Evolutionary conservation across 2,329 filamentous ascomycete genomes (phyloP).

Genomic region (Ceratocystis huliohia): DNA sequence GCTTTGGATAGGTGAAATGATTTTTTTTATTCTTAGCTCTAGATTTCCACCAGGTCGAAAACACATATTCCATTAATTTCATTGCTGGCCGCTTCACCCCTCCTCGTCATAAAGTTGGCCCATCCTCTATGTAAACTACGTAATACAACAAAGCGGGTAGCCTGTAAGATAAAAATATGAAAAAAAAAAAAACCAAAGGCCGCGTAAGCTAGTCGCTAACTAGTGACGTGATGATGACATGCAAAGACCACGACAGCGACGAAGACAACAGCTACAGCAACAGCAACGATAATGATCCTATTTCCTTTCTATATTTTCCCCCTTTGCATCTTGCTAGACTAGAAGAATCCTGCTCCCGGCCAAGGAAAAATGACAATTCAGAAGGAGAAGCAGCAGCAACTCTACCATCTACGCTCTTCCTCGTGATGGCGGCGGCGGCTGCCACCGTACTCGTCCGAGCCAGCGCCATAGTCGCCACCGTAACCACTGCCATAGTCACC

Average conservation of each 20-base stretch:
- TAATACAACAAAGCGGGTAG: no score
- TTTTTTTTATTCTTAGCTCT: no score
- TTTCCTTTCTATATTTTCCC: background rate
- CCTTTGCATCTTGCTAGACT: no score
- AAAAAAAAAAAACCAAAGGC: background rate
- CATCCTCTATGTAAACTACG: background rate
- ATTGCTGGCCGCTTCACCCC: background rate
- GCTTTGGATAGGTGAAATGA: no score
- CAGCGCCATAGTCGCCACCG: slow-evolving; percentile 20
- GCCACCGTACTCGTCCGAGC: slow-evolving; percentile 11
- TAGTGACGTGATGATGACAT: no score
- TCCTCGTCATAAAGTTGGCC: background rate
- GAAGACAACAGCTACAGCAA: no score
- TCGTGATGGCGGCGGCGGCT: slow-evolving; percentile 16
- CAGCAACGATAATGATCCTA: background rate
- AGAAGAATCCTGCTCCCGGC: background rate
- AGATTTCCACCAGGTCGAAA: no score
- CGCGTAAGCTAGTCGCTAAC: background rate
- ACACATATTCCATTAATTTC: no score
- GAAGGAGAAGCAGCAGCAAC: slow-evolving; percentile 12
- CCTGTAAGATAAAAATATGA: no score
- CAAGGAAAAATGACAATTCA: background rate
- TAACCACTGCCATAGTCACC: slow-evolving; percentile 23
- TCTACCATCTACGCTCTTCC: slow-evolving; percentile 21
- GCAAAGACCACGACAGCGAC: no score